These are phyloP conservation scores for Pisolithus orientalis DNA, from an alignment of 768 basidiomycete species.

Conservation along the genomic window DNA sequence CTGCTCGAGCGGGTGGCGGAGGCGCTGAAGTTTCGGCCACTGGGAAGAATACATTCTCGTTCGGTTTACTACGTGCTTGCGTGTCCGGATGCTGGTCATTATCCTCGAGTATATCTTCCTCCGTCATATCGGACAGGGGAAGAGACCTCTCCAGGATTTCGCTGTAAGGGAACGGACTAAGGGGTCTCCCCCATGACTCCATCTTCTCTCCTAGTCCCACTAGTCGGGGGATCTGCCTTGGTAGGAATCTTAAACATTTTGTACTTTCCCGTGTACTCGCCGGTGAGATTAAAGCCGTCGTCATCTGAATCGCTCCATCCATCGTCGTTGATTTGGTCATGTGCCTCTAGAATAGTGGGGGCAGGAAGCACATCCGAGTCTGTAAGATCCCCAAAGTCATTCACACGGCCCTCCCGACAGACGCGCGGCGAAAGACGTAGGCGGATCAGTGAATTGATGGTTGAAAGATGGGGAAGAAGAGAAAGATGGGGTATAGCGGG, in stretches of 20 bases:
- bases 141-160: slow-evolving; percentile 27
- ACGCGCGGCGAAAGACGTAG: slow-evolving; percentile 15
- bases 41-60: slow-evolving; percentile 3
- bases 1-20: not conserved
- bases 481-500: slow-evolving; percentile 33
- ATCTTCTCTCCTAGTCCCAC: slow-evolving; percentile 41
- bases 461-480: slow-evolving; percentile 27
- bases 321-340: slow-evolving; percentile 1
- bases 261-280: slow-evolving; percentile 67
- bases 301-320: slow-evolving; percentile 27
- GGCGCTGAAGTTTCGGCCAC: slow-evolving; percentile 11
- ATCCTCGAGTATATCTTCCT: not conserved
- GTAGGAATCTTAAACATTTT: slow-evolving; percentile 50
- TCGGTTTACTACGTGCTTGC: too few species aligned
- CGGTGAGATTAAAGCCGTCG: slow-evolving; percentile 32
- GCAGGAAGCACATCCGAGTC: slow-evolving; percentile 11
- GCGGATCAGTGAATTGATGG: not conserved
- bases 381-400: not conserved
- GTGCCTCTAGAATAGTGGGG: slow-evolving; percentile 7
- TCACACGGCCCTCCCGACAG: slow-evolving; percentile 9
- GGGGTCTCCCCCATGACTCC: slow-evolving; percentile 62
- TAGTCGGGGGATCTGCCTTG: slow-evolving; percentile 61
- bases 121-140: slow-evolving; percentile 7
- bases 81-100: not conserved
- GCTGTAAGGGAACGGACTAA: slow-evolving; percentile 56